A percentile compares a stretch with the other conserved stretches of the same genome.
phyloP scores from a whole-genome alignment of 2,329 filamentous ascomycete species.

The Thelonectria discophora region DNA sequence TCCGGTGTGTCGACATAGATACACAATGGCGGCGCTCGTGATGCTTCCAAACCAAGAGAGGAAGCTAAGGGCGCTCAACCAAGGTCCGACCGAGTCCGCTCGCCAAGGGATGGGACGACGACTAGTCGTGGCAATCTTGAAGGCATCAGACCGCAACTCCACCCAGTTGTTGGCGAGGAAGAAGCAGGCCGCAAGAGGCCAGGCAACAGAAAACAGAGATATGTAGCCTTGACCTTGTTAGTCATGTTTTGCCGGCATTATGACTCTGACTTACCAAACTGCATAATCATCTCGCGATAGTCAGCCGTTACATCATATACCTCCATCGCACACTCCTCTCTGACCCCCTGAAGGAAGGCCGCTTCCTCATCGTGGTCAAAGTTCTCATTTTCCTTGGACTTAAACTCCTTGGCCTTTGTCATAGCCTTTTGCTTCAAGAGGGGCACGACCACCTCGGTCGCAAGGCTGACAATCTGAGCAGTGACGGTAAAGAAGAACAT shows the following conservation, averaged over 20 bases:
- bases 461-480: conserved; percentile 88
- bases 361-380: conserved; percentile 81
- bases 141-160: conserved; percentile 89
- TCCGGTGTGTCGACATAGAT: conserved; percentile 80
- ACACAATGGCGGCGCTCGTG: conserved; percentile 87
- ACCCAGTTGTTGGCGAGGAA: conserved; percentile 98
- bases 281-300: conserved; percentile 92
- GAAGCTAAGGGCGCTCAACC: conserved; percentile 85
- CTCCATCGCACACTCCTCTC: conserved; percentile 82
- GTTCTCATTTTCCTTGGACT: conserved; percentile 63
- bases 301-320: conserved; percentile 91
- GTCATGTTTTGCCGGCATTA: not conserved
- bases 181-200: conserved; percentile 89
- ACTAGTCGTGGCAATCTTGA: conserved; percentile 92
- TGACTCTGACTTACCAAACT: conserved; percentile 64
- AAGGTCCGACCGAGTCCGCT: conserved; percentile 93
- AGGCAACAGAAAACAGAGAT: conserved; percentile 89
- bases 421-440: conserved; percentile 82
- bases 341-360: conserved; percentile 81
- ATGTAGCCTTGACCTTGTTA: conserved; percentile 71
- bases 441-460: conserved; percentile 84
- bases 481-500: conserved; percentile 97
- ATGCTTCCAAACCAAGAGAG: conserved; percentile 94
- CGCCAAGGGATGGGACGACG: conserved; percentile 90
- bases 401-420: conserved; percentile 80